phyloP scores from a whole-genome alignment of 2,329 filamentous ascomycete species.

The Cladosporium sp. region DNA sequence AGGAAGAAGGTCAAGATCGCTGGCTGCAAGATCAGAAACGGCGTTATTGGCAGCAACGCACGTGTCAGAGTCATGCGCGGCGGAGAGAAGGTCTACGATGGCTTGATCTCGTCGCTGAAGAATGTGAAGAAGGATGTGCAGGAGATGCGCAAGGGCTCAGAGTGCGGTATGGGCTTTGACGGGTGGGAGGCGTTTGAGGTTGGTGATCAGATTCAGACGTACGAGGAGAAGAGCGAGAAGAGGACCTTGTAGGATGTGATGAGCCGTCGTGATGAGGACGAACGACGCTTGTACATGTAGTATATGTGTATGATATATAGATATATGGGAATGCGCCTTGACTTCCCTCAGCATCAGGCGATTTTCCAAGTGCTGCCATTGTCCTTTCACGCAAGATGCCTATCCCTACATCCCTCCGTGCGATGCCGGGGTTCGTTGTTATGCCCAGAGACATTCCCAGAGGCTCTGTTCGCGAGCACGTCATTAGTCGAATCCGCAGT shows the following conservation, averaged over 20 bases:
- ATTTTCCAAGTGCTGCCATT: neutral
- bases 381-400: neutral
- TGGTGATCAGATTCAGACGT: constrained; percentile 85
- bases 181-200: constrained; percentile 74
- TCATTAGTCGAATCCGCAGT: neutral
- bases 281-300: neutral
- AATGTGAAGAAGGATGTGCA: constrained; percentile 87
- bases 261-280: neutral
- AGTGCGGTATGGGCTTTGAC: constrained; percentile 87
- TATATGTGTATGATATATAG: neutral
- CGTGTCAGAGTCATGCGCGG: constrained; percentile 71
- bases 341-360: neutral
- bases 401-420: neutral
- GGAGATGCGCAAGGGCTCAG: constrained; percentile 88
- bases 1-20: constrained; percentile 73
- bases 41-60: constrained; percentile 62
- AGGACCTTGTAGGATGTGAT: constrained; percentile 50
- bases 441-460: neutral
- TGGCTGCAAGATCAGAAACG: constrained; percentile 84
- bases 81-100: constrained; percentile 72
- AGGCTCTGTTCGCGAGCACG: neutral
- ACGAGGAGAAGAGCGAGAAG: constrained; percentile 76
- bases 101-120: constrained; percentile 73
- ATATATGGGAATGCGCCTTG: neutral
- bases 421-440: too few species aligned